Percentiles rank a stretch among this genome's conserved stretches.
Evolutionary conservation across 2,329 filamentous ascomycete genomes (phyloP).

Genomic region (Fusarium liriodendri): DNA sequence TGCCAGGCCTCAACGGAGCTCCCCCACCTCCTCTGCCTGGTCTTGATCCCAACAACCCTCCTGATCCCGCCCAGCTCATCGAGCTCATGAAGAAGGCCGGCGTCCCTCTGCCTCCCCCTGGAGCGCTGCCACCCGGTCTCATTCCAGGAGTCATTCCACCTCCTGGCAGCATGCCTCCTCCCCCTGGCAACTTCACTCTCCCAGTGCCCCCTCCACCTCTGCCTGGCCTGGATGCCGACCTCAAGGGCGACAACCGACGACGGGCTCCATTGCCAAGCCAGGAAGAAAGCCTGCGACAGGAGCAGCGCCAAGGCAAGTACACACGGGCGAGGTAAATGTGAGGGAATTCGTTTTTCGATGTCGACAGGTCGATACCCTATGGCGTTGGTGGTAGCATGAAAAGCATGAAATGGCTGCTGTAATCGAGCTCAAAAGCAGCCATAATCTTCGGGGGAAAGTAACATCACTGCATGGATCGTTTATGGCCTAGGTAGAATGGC

Average conservation of each 20-base stretch:
- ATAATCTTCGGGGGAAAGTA: constrained; percentile 1
- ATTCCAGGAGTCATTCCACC: constrained; percentile 58
- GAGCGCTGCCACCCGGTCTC: constrained; percentile 57
- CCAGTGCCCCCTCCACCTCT: constrained; percentile 54
- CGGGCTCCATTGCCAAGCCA: constrained; percentile 84
- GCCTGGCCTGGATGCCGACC: constrained; percentile 48
- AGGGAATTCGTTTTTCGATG: neutral
- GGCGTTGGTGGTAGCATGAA: constrained; percentile 39
- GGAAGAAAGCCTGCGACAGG: constrained; percentile 81
- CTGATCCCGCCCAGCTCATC: constrained; percentile 69
- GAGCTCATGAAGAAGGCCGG: constrained; percentile 75
- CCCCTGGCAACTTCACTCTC: constrained; percentile 48
- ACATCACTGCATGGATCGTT: neutral
- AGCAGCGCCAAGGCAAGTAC: constrained; percentile 76
- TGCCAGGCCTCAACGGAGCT: constrained; percentile 60
- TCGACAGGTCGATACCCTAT: constrained; percentile 35
- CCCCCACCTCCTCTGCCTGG: constrained; percentile 64
- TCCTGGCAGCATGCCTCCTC: constrained; percentile 50
- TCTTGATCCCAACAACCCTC: constrained; percentile 69
- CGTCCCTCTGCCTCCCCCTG: constrained; percentile 68
- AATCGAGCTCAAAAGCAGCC: neutral
- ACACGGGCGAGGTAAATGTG: constrained; percentile 60
- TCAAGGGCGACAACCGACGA: constrained; percentile 52
- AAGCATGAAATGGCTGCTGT: constrained; percentile 11
- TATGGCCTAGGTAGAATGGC: constrained; percentile 6